Evolutionary conservation across 1,139 yeast species (phyloP).

Genomic region (Geotrichum phurueaensis): DNA sequence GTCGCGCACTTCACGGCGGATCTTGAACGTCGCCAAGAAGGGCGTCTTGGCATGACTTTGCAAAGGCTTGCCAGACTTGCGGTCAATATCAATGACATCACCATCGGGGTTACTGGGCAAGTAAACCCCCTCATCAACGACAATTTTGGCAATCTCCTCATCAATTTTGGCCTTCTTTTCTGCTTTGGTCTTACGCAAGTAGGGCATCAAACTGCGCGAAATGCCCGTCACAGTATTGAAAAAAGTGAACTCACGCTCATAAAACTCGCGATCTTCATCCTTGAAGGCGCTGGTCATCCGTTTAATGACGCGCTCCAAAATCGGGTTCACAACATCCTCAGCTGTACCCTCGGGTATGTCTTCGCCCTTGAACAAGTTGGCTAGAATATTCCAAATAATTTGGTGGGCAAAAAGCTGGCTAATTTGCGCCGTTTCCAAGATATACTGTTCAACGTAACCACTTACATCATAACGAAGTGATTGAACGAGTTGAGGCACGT

Average conservation of each 20-base stretch:
- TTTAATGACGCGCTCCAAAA: slow-evolving; percentile 66
- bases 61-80: slow-evolving; percentile 90
- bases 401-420: slow-evolving; percentile 94
- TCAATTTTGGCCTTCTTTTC: slow-evolving; percentile 95
- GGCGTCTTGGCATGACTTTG: slow-evolving; percentile 99
- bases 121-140: slow-evolving; percentile 78
- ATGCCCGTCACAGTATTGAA: slow-evolving; percentile 88
- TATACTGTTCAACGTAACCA: slow-evolving; percentile 85
- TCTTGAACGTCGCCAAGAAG: slow-evolving; percentile 91
- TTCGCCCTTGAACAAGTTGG: slow-evolving; percentile 87
- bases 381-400: slow-evolving; percentile 96
- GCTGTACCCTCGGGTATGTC: slow-evolving; percentile 48
- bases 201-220: slow-evolving; percentile 91
- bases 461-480: slow-evolving; percentile 71
- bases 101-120: slow-evolving; percentile 97
- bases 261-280: slow-evolving; percentile 56
- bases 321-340: slow-evolving; percentile 82
- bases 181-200: slow-evolving; percentile 86
- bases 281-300: slow-evolving; percentile 60
- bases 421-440: slow-evolving; percentile 85
- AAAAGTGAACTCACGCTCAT: slow-evolving; percentile 79
- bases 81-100: slow-evolving; percentile 79
- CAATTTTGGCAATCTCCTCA: slow-evolving; percentile 83
- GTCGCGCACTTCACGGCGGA: slow-evolving; percentile 48
- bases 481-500: slow-evolving; percentile 97